phyloP scores from a whole-genome alignment of 192 early-diverging fungal species.

The Piromyces finnis region DNA sequence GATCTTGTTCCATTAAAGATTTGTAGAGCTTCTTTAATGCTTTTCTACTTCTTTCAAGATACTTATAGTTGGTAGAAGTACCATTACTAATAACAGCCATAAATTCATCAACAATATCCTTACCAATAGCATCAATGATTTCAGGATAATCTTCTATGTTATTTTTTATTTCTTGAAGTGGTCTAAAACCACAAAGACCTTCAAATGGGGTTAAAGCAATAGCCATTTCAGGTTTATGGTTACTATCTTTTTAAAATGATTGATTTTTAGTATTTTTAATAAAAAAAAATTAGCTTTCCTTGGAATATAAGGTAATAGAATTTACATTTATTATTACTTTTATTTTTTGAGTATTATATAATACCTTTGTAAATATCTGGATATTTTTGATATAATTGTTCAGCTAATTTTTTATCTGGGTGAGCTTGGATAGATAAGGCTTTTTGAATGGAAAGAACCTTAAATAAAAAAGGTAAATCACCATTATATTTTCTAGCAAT shows the following conservation, averaged over 20 bases:
- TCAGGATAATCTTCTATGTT: constrained; percentile 61
- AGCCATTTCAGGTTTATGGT: constrained; percentile 15
- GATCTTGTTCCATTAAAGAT: constrained; percentile 32
- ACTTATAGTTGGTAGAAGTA: not conserved
- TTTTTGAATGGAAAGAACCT: constrained; percentile 74
- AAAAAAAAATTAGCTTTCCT: too few species aligned
- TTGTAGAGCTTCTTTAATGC: constrained; percentile 33
- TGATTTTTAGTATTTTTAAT: not conserved
- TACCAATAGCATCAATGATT: constrained; percentile 45
- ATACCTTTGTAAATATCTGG: constrained; percentile 86
- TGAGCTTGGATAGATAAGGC: constrained; percentile 98
- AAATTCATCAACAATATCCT: constrained; percentile 20
- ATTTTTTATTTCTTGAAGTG: constrained; percentile 52
- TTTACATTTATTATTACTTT: too few species aligned
- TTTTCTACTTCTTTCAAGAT: constrained; percentile 9
- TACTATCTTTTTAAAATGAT: not conserved
- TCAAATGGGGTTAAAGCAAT: constrained; percentile 92
- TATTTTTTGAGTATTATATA: too few species aligned
- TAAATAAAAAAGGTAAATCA: constrained; percentile 94
- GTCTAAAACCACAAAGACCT: constrained; percentile 83
- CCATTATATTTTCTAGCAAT: constrained; percentile 43
- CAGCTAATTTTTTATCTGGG: constrained; percentile 79
- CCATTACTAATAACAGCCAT: not conserved
- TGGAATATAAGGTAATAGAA: too few species aligned
- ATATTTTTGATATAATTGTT: constrained; percentile 38